Evolutionary conservation across 805 yeast species (phyloP).

Genomic region (Candida oleophila): DNA sequence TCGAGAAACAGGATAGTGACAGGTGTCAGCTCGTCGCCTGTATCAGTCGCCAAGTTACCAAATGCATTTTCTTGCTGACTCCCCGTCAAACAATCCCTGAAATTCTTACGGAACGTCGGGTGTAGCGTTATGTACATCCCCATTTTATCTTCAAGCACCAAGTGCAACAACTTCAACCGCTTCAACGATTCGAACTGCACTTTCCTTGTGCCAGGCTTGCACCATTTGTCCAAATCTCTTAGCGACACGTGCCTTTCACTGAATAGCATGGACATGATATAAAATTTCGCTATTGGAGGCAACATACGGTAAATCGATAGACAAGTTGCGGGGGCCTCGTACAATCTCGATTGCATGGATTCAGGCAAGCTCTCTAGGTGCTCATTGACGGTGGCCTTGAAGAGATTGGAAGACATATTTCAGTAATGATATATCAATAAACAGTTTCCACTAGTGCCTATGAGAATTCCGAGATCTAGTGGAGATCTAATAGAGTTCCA

Average conservation of each 20-base stretch:
- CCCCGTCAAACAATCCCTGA: slow-evolving; percentile 84
- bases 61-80: slow-evolving; percentile 64
- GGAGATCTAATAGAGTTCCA: too few relatives aligned
- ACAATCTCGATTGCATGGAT: slow-evolving; percentile 77
- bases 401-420: slow-evolving; percentile 27
- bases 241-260: slow-evolving; percentile 70
- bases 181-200: slow-evolving; percentile 76
- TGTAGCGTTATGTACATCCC: slow-evolving; percentile 56
- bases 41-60: slow-evolving; percentile 52
- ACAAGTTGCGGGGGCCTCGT: slow-evolving; percentile 86
- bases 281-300: slow-evolving; percentile 86
- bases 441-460: too few relatives aligned
- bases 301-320: slow-evolving; percentile 86
- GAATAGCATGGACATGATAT: slow-evolving; percentile 83
- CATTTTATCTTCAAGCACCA: slow-evolving; percentile 60
- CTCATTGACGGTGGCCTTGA: slow-evolving; percentile 77
- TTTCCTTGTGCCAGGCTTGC: slow-evolving; percentile 56
- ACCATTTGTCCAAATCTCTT: slow-evolving; percentile 72
- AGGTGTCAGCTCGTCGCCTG: slow-evolving; percentile 33
- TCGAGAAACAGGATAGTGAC: slow-evolving; percentile 71
- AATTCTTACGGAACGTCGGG: slow-evolving; percentile 69
- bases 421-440: too few relatives aligned
- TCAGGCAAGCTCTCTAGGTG: slow-evolving; percentile 89
- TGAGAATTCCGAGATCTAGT: too few relatives aligned
- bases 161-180: slow-evolving; percentile 71